Evolutionary conservation across 139 green algal genomes (phyloP), one percentile per base, ranked within the genome.

Genomic region (Asterochloris erici): DNA sequence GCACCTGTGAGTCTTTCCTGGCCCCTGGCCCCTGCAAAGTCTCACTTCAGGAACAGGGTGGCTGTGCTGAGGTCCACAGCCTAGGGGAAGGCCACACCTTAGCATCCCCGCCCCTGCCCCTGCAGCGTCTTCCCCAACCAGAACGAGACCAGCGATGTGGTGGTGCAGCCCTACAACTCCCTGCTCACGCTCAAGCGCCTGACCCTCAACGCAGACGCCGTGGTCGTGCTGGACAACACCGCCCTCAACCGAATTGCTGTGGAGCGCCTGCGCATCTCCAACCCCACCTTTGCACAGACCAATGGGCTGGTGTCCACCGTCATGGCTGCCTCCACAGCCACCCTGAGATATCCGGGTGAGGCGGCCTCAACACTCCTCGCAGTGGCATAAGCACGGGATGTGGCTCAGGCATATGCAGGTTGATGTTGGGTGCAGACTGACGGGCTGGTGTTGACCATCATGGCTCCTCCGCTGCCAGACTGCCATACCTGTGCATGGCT

Each of bases 81-180:
- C 2, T 6, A 54, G 38, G 38, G 2, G 38, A 54, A 54, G 16
- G 28, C 29, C 14, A 74, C 63, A 81, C 14, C 68, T 38, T 10
- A 26, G 0, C 15, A 15, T 71, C 26, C 19, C 68, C 10, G 27
- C 70, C 12, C 27, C 68, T 54, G 27, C 70, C 12, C 27, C 12
- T 82, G 83, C 93, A 97, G 91, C 71, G 97, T 99, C 71, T 99
- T 99, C 81, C 97, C 97, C 62, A 99, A 99, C 87, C 96, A 99
- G 90, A 94, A 91, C 21, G 97, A 99, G 86, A 90, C 82, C 24
- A 93, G 86, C 61, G 97, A 99, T 84, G 97, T 99, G 74, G 97
- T 99, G 16, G 97, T 99, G 63, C 97, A 99, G 91, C 97, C 97
- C 12, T 99, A 99, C 93, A 99, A 99, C 91, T 96, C 90, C 11